phyloP scores from a whole-genome alignment of 1,284 basidiomycete genomes.

The Ceratobasidium sp. region DNA sequence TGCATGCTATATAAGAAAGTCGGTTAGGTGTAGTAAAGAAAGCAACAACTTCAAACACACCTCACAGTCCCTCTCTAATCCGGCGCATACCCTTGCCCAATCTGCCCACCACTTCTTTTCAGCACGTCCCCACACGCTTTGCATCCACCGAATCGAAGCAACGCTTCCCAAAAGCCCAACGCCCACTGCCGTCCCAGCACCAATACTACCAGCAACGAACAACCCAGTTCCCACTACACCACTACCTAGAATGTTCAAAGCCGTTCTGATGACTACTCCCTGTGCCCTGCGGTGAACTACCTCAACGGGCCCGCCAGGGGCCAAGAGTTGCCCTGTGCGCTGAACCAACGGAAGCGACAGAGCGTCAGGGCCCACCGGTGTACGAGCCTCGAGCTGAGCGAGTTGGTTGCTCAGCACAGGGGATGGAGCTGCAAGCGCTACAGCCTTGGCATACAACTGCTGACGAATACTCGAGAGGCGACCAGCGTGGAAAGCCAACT shows the following conservation, averaged over 20 bases:
- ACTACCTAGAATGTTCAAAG: conserved; percentile 25
- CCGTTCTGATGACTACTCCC: conserved; percentile 1
- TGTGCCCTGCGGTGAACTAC: conserved; percentile 33
- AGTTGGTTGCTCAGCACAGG: conserved; percentile 24
- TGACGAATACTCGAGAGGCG: conserved; percentile 30
- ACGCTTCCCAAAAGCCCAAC: conserved; percentile 27
- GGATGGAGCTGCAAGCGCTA: conserved; percentile 5
- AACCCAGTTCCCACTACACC: conserved; percentile 20
- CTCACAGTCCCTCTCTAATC: conserved; percentile 39
- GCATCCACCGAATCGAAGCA: conserved; percentile 36
- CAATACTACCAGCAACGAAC: conserved; percentile 19
- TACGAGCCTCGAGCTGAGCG: conserved; percentile 36
- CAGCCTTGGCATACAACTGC: conserved; percentile 21
- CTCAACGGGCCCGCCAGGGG: conserved; percentile 36
- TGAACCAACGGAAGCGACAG: conserved; percentile 24
- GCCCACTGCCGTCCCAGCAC: conserved; percentile 28
- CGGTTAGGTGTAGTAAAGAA: neutral
- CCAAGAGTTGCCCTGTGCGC: conserved; percentile 26
- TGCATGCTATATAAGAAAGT: neutral
- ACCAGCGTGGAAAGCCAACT: conserved; percentile 32
- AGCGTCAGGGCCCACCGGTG: conserved; percentile 17
- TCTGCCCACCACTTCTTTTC: conserved; percentile 41
- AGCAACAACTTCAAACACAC: conserved; percentile 1
- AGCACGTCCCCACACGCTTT: conserved; percentile 30
- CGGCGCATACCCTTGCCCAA: conserved; percentile 37